Percentiles rank a stretch among this genome's conserved stretches.
These are phyloP conservation scores for Cercophora newfieldiana DNA, from an alignment of 495 filamentous ascomycete genomes.

Conservation along the genomic window DNA sequence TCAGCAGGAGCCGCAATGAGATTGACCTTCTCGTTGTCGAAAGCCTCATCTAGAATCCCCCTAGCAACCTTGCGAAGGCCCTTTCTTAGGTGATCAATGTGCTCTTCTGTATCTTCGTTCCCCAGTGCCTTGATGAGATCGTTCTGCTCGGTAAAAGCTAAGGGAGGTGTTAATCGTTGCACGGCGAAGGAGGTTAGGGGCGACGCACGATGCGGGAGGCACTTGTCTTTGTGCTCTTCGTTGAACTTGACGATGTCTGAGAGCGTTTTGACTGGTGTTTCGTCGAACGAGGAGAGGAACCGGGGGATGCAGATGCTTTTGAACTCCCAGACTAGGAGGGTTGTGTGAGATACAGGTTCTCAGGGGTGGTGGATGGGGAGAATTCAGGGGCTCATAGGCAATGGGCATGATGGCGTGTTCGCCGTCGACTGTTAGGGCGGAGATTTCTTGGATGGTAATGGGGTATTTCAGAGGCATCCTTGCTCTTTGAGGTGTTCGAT, in stretches of 20 bases:
- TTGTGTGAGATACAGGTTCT: too few species aligned
- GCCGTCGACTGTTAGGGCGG: conserved; percentile 20
- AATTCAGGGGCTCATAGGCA: conserved; percentile 16
- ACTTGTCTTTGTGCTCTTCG: conserved; percentile 24
- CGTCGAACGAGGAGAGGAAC: conserved; percentile 25
- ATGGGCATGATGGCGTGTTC: conserved; percentile 27
- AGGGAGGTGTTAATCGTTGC: too few species aligned
- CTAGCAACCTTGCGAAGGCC: conserved; percentile 1
- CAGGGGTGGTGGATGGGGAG: background rate
- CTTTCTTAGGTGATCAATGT: conserved; percentile 20
- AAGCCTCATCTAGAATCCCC: conserved; percentile 10
- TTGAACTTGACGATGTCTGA: conserved; percentile 35
- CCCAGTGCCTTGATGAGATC: conserved; percentile 28
- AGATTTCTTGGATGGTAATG: background rate
- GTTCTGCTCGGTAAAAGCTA: conserved; percentile 22
- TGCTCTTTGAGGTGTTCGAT: conserved; percentile 2
- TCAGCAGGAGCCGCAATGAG: conserved; percentile 36
- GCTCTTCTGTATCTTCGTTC: conserved; percentile 21
- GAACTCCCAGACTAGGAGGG: conserved; percentile 25
- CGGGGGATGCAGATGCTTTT: conserved; percentile 24
- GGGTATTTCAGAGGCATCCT: conserved; percentile 16
- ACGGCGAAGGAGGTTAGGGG: background rate
- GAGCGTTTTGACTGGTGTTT: conserved; percentile 21
- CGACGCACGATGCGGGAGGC: conserved; percentile 26
- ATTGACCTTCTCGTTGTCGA: conserved; percentile 27